These are phyloP conservation scores for Setaria italica DNA, from an alignment of 202 grass and related monocot species.

Conservation along the genomic window DNA sequence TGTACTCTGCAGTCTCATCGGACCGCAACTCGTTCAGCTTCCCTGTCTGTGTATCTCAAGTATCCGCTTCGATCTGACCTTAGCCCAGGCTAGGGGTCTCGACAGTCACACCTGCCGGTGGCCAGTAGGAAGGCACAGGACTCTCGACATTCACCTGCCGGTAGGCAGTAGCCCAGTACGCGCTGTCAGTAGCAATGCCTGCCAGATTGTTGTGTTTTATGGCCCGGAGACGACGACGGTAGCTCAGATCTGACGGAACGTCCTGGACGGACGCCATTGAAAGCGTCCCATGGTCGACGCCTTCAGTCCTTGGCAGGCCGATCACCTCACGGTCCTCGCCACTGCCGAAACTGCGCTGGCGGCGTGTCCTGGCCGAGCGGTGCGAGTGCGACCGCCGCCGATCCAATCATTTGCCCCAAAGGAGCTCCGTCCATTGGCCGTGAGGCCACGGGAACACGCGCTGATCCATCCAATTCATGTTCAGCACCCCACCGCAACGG, in stretches of 20 bases:
- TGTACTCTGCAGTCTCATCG: background rate
- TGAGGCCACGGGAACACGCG: background rate
- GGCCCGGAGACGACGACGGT: background rate
- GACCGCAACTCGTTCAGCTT: background rate
- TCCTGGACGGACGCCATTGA: constrained; percentile 9
- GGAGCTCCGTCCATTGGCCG: background rate
- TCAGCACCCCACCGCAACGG: constrained; percentile 5
- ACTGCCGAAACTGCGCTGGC: constrained; percentile 33
- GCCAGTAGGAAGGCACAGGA: background rate
- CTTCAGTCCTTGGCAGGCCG: background rate
- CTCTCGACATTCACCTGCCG: background rate
- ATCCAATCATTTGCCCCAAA: constrained; percentile 20
- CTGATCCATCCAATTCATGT: background rate
- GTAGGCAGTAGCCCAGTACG: background rate
- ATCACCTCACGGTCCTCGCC: background rate
- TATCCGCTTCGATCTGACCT: background rate
- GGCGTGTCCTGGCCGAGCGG: constrained; percentile 14
- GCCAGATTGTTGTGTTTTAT: background rate
- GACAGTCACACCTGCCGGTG: background rate
- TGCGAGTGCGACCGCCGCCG: background rate
- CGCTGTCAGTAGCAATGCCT: background rate
- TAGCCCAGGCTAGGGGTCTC: background rate
- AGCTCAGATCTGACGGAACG: background rate
- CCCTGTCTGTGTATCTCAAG: background rate
- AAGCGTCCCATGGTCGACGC: background rate